Conservation (phyloP, 2,329 filamentous ascomycete species). For the Incumbomyces delicatus region DNA sequence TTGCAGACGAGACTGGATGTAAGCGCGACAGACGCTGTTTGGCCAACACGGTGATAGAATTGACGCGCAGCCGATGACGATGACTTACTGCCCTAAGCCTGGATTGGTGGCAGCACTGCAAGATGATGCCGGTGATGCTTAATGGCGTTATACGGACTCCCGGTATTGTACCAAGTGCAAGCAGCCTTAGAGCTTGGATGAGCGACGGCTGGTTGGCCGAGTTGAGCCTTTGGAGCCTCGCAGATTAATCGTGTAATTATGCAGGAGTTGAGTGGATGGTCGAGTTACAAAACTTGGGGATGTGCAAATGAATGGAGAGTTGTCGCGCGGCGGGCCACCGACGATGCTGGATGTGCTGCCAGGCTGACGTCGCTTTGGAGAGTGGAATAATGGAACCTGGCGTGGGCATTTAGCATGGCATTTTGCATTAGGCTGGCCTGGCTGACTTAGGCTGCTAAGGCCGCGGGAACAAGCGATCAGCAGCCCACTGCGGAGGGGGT, state of each 20-base stretch:
- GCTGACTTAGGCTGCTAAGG: not conserved
- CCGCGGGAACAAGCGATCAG: slow-evolving; percentile 4
- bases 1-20: not conserved
- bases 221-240: not conserved
- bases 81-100: not conserved
- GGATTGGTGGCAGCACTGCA: slow-evolving; percentile 6
- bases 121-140: not conserved
- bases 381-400: too few species aligned
- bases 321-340: not conserved
- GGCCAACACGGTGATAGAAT: too few species aligned
- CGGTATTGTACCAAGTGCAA: too few species aligned
- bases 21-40: slow-evolving; percentile 6
- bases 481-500: not conserved
- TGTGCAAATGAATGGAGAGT: slow-evolving; percentile 15
- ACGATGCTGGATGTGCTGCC: too few species aligned
- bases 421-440: not conserved
- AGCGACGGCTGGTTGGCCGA: not conserved
- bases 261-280: slow-evolving; percentile 17
- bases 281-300: slow-evolving; percentile 19
- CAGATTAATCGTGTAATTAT: not conserved
- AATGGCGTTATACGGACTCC: not conserved
- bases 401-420: too few species aligned
- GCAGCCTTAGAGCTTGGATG: not conserved
- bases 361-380: too few species aligned
- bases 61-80: slow-evolving; percentile 8